These are phyloP conservation scores for Cladophialophora carrionii DNA, from an alignment of 2,329 filamentous ascomycete species.

Conservation along the genomic window DNA sequence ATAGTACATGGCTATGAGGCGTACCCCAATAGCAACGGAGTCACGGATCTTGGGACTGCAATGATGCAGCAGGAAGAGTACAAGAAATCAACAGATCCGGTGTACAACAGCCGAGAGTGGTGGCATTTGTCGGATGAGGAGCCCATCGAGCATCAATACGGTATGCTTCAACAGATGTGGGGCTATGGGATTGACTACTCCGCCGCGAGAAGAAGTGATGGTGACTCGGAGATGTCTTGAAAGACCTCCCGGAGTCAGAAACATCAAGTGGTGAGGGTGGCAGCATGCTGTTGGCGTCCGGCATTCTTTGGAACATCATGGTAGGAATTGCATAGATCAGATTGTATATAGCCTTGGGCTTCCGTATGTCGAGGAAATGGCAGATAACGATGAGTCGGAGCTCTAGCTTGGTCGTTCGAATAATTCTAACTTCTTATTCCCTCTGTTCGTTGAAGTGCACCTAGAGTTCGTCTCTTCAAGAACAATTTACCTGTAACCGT, in stretches of 20 bases:
- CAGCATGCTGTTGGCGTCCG: constrained; percentile 12
- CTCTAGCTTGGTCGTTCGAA: too few relatives aligned
- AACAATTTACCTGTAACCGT: not conserved
- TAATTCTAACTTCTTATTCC: not conserved
- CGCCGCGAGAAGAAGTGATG: constrained; percentile 22
- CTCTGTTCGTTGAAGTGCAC: not conserved
- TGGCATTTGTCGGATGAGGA: constrained; percentile 42
- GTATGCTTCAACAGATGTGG: constrained; percentile 43
- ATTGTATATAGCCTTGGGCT: constrained; percentile 21
- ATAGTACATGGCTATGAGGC: constrained; percentile 80
- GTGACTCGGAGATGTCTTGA: constrained; percentile 35
- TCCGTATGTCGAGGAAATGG: constrained; percentile 13
- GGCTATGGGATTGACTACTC: constrained; percentile 28
- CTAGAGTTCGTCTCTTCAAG: not conserved
- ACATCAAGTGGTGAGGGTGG: not conserved
- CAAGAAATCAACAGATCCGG: constrained; percentile 47
- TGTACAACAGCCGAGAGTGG: constrained; percentile 47
- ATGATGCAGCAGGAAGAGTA: constrained; percentile 38
- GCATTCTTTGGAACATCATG: not conserved
- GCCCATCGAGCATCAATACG: constrained; percentile 48
- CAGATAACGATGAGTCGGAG: not conserved
- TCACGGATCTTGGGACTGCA: constrained; percentile 41
- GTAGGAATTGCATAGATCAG: constrained; percentile 28
- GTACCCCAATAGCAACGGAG: constrained; percentile 66
- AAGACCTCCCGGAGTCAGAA: not conserved